Evolutionary conservation across 1,284 basidiomycete species (phyloP).

Genomic region (Cronartium quercuum): DNA sequence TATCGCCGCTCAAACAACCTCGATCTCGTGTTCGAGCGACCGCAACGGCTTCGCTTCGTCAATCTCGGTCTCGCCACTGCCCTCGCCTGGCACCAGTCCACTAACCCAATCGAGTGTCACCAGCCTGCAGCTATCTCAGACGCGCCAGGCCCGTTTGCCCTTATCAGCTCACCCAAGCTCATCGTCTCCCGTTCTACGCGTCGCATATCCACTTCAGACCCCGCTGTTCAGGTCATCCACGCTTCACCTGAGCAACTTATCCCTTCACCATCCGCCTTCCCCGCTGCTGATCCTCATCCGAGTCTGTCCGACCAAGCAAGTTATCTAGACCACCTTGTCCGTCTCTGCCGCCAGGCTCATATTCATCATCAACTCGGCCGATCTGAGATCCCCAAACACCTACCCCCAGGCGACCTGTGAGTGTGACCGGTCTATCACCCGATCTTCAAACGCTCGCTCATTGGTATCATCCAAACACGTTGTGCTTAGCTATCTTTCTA

Average conservation of each 20-base stretch:
- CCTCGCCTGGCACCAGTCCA: slow-evolving; percentile 8
- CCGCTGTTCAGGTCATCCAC: slow-evolving; percentile 2
- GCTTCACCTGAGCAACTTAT: not conserved
- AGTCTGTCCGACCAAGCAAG: not conserved
- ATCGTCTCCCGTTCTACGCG: slow-evolving; percentile 1
- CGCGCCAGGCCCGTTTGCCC: not conserved
- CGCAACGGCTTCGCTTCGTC: slow-evolving; percentile 13
- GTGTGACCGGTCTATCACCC: not conserved
- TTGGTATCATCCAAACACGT: not conserved
- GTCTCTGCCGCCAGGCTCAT: slow-evolving; percentile 14
- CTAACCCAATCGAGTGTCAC: not conserved
- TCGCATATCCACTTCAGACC: slow-evolving; percentile 1
- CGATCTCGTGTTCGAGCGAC: slow-evolving; percentile 9
- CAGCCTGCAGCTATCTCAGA: not conserved
- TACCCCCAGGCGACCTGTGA: slow-evolving; percentile 27
- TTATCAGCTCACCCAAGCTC: not conserved
- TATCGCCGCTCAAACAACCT: not conserved
- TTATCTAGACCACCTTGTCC: slow-evolving; percentile 15
- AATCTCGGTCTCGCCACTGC: slow-evolving; percentile 21
- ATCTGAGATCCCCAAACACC: slow-evolving; percentile 19
- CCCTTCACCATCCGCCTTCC: not conserved
- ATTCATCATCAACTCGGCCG: slow-evolving; percentile 8
- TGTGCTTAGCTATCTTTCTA: slow-evolving; percentile 7
- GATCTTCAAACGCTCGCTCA: not conserved
- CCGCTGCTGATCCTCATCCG: not conserved